A percentile compares a stretch with the other conserved stretches of the same genome.
Conservation (phyloP, 345 rosid genomes). For the Eucalyptus paniculata region DNA sequence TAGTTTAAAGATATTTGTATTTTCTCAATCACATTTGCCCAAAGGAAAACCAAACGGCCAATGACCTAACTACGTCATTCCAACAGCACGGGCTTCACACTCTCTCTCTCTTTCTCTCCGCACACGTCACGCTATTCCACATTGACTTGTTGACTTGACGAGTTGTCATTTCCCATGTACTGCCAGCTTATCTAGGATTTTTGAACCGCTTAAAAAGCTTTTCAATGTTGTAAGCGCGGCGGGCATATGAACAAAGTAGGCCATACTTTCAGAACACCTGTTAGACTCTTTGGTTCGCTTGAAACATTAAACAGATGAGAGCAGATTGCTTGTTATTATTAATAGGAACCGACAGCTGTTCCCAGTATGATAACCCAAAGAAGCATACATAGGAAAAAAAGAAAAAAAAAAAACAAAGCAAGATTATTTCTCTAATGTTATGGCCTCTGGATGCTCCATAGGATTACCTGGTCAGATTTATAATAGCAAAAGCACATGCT, state of each 20-base stretch:
- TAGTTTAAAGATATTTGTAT: no score
- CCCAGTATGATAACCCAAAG: not conserved
- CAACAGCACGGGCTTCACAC: no score
- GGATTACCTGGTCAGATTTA: not conserved
- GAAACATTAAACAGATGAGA: not conserved
- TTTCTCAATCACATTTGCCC: no score
- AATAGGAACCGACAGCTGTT: not conserved
- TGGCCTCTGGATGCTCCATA: not conserved
- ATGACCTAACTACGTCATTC: no score
- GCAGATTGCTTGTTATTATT: not conserved
- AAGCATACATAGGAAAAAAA: not conserved
- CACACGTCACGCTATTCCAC: no score
- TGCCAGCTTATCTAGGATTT: not conserved
- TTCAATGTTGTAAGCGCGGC: not conserved
- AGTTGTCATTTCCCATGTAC: not conserved
- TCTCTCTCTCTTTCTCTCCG: no score
- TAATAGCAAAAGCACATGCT: not conserved
- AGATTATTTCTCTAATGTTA: not conserved
- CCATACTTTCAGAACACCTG: not conserved
- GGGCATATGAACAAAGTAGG: not conserved
- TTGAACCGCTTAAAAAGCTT: not conserved
- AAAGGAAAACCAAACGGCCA: no score
- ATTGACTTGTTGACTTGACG: not conserved
- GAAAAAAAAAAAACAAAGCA: not conserved
- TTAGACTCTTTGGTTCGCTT: not conserved